Conservation (phyloP, 768 basidiomycete genomes). For the Phlebiopsis flavidoalba region DNA sequence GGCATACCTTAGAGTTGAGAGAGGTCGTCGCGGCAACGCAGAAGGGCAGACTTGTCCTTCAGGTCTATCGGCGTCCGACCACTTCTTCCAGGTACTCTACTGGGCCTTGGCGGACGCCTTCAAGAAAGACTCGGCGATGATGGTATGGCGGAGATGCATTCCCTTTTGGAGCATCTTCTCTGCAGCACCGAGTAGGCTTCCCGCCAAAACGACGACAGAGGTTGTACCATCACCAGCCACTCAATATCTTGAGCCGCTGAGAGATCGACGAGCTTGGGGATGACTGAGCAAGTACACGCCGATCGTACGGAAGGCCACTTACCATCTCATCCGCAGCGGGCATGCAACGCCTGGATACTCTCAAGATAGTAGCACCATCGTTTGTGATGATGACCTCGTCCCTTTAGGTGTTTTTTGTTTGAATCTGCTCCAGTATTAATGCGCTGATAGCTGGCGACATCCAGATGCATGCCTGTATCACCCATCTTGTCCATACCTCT, state of each 20-base stretch:
- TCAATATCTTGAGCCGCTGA: conserved; percentile 98
- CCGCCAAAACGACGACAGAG: conserved; percentile 94
- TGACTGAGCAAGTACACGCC: background rate
- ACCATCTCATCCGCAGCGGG: conserved; percentile 99
- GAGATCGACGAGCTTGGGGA: conserved; percentile 85
- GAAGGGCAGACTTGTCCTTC: conserved; percentile 75
- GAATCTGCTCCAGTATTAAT: conserved; percentile 54
- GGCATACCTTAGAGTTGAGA: conserved; percentile 86
- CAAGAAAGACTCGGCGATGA: conserved; percentile 93
- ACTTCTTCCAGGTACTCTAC: conserved; percentile 93
- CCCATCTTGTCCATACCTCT: conserved; percentile 99
- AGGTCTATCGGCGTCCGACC: conserved; percentile 89
- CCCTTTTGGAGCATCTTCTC: conserved; percentile 96
- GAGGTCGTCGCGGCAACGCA: conserved; percentile 94
- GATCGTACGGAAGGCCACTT: conserved; percentile 16
- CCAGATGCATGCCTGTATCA: conserved; percentile 28
- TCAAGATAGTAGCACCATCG: conserved; percentile 96
- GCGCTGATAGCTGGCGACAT: background rate
- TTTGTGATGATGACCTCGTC: conserved; percentile 97
- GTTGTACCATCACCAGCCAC: conserved; percentile 98
- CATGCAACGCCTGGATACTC: conserved; percentile 91
- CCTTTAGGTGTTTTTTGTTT: conserved; percentile 94
- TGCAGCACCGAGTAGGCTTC: conserved; percentile 87
- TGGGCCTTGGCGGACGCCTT: conserved; percentile 86
- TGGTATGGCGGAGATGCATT: conserved; percentile 96